Evolutionary conservation across 1,284 basidiomycete species (phyloP), one percentile per base, ranked within the genome.

Genomic region (Ceratobasidium theobromae): DNA sequence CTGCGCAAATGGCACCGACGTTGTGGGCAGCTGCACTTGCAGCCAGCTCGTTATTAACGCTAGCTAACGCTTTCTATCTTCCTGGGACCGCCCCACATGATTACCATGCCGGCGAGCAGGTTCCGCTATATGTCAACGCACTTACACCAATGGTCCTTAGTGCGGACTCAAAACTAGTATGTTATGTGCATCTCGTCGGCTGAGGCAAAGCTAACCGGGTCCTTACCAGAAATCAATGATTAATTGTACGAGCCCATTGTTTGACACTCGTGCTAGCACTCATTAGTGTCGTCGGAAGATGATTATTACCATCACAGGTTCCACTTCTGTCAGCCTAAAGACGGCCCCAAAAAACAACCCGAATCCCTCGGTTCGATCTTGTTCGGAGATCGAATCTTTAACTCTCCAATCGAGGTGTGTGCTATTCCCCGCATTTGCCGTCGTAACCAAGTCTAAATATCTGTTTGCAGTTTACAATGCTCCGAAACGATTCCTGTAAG

Each of bases 371-470:
- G 96, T 3, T 93, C 92, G 30, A 95, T 97, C 69, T 80, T 99
- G 14, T 98, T 98, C 72, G 96, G 96, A 30, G 96, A 99, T 79
- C 84, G 96, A 68, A 95, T 99, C 74, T 93, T 95, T 77, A 88
- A 89, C 74, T 93, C 92, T 6, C 89, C 91, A 1, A 95, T 95
- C 73, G 82, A 95, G 71, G 89, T 92, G 70, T 68, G 87, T 79
- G 25, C 32, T 40, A n/a, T 53, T 53, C 11, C 46, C 14, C 21
- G 16, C 35, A 25, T 21, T 16, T 35, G 21, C n/a, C n/a, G n/a
- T n/a, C n/a, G 30, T 30, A 12, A 52, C 33, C 53, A 9, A 46
- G 12, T n/a, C 28, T 54, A 27, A 53, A 51, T n/a, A n/a, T n/a
- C n/a, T n/a, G n/a, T 33, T 45, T 16, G 45, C 71, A 92, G 89